Conservation (phyloP, 495 filamentous ascomycete genomes). For the Acidomyces sp. region DNA sequence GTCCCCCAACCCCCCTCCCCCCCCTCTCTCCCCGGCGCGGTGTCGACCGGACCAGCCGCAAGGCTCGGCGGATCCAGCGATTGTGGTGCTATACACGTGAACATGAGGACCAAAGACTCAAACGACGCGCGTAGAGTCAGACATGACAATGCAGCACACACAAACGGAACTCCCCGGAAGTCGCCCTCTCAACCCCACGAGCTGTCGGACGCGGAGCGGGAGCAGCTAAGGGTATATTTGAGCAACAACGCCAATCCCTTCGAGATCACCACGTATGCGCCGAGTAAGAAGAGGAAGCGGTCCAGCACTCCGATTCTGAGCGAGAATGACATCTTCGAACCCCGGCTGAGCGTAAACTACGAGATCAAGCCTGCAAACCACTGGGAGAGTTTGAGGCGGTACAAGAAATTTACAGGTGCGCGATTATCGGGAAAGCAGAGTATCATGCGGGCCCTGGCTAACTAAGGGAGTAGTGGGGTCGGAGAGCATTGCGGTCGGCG, state of each 20-base stretch:
- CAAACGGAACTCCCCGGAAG: constrained; percentile 3
- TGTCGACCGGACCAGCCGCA: too few species aligned
- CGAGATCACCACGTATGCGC: constrained; percentile 5
- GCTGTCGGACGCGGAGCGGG: constrained; percentile 11
- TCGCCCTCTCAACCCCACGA: constrained; percentile 11
- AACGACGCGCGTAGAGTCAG: not conserved
- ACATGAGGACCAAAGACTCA: constrained; percentile 8
- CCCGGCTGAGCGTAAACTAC: constrained; percentile 11
- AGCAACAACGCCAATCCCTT: constrained; percentile 16
- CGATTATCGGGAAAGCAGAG: not conserved
- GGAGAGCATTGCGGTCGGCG: constrained; percentile 21
- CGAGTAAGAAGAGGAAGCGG: constrained; percentile 14
- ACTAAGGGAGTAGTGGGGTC: constrained; percentile 16
- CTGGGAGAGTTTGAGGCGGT: constrained; percentile 23
- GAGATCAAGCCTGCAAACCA: constrained; percentile 12
- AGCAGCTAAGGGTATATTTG: constrained; percentile 10
- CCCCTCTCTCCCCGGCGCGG: too few species aligned
- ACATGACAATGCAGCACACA: too few species aligned
- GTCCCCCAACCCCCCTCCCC: too few species aligned
- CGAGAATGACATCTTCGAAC: constrained; percentile 13
- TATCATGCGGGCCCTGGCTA: not conserved
- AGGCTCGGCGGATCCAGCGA: too few species aligned
- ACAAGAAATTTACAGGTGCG: constrained; percentile 26
- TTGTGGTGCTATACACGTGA: not conserved
- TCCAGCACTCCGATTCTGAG: not conserved